phyloP scores from a whole-genome alignment of 768 basidiomycete genomes.

The Boletellus ananiceps region DNA sequence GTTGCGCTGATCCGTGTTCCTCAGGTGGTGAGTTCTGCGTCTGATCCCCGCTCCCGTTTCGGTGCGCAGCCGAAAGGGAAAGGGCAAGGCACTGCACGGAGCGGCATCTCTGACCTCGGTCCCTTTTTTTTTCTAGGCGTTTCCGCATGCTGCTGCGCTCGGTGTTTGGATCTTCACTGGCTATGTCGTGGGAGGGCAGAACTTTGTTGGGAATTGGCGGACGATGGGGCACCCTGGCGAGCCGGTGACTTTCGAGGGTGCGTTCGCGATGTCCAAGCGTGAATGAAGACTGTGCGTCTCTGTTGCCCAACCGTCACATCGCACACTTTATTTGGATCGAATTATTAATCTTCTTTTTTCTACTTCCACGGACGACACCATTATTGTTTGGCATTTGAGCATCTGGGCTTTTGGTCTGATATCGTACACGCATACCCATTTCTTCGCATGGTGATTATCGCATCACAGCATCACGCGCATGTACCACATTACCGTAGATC shows the following conservation, averaged over 20 bases:
- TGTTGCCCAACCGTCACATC: neutral
- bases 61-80: neutral
- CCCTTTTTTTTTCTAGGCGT: conserved; percentile 5
- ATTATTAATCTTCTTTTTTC: neutral
- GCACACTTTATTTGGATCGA: neutral
- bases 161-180: conserved; percentile 56
- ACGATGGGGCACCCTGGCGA: conserved; percentile 31
- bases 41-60: neutral
- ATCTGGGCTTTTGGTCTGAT: too few species aligned
- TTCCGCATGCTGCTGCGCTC: conserved; percentile 2
- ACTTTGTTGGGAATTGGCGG: conserved; percentile 73
- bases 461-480: too few species aligned
- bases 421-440: too few species aligned
- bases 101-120: conserved; percentile 4
- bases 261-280: conserved; percentile 57
- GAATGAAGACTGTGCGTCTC: conserved; percentile 18
- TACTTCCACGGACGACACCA: too few species aligned
- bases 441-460: too few species aligned
- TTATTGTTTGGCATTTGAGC: too few species aligned
- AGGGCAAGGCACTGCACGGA: neutral
- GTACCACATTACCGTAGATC: too few species aligned
- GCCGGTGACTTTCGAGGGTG: conserved; percentile 52
- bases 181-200: conserved; percentile 60
- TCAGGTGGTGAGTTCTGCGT: conserved; percentile 5
- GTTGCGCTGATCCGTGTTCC: conserved; percentile 47